phyloP scores from a whole-genome alignment of 192 early-diverging fungal species.

The Glomus cerebriforme region DNA sequence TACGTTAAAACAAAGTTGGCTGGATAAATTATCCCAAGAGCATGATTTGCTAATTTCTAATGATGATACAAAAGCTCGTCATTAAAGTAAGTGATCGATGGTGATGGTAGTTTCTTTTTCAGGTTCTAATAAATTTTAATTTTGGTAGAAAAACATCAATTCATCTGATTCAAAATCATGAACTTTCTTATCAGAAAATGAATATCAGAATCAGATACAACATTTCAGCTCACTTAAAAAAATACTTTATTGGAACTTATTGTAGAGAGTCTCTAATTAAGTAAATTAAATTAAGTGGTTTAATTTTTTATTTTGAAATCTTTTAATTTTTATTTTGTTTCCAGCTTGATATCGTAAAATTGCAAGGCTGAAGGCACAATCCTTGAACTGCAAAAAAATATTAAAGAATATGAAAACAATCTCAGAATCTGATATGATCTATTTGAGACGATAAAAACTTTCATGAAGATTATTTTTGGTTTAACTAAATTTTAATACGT shows the following conservation, averaged over 20 bases:
- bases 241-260: conserved; percentile 23
- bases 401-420: not conserved
- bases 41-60: conserved; percentile 2
- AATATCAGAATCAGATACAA: conserved; percentile 29
- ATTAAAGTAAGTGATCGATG: conserved; percentile 2
- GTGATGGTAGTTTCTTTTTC: conserved; percentile 5
- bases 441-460: conserved; percentile 22
- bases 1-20: not conserved
- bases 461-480: conserved; percentile 28
- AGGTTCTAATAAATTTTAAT: conserved; percentile 22
- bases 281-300: not conserved
- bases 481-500: conserved; percentile 30
- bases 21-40: conserved; percentile 11
- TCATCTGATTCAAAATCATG: conserved; percentile 5
- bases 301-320: conserved; percentile 18
- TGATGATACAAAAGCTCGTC: conserved; percentile 5
- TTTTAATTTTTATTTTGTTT: not conserved
- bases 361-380: conserved; percentile 12
- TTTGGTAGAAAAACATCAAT: conserved; percentile 24
- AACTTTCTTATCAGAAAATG: conserved; percentile 7
- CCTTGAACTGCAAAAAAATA: conserved; percentile 20
- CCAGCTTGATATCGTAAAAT: conserved; percentile 25
- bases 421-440: conserved; percentile 16
- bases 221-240: conserved; percentile 10
- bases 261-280: conserved; percentile 23